Percentiles rank a stretch among this genome's conserved stretches.
These are phyloP conservation scores for Chrysanthemum seticuspe DNA, from an alignment of 129 eudicot species.

Conservation along the genomic window DNA sequence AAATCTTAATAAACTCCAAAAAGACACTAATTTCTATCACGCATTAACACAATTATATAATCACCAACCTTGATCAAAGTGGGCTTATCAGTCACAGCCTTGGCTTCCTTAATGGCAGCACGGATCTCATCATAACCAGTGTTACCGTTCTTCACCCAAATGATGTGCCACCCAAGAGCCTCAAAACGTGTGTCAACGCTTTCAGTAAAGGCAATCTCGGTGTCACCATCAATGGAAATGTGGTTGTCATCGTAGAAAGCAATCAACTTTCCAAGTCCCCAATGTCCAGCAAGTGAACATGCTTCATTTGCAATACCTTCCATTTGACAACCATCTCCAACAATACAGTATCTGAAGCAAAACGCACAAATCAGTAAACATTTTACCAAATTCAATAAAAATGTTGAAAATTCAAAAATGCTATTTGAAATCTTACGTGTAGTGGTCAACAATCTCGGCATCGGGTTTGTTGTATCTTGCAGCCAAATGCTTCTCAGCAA, in stretches of 20 bases:
- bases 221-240: slow-evolving; percentile 94
- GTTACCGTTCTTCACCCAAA: slow-evolving; percentile 98
- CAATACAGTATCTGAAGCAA: slow-evolving; percentile 55
- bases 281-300: slow-evolving; percentile 95
- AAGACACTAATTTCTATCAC: not conserved
- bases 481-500: slow-evolving; percentile 97
- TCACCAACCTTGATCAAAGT: slow-evolving; percentile 80
- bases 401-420: not conserved
- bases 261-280: slow-evolving; percentile 98
- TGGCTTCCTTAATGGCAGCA: slow-evolving; percentile 95
- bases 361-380: not conserved
- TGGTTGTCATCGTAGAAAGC: slow-evolving; percentile 97
- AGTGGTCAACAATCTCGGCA: slow-evolving; percentile 86
- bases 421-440: slow-evolving; percentile 62
- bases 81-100: slow-evolving; percentile 88
- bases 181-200: slow-evolving; percentile 80
- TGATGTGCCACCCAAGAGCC: slow-evolving; percentile 96
- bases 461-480: slow-evolving; percentile 92
- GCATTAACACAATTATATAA: not conserved
- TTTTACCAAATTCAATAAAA: not conserved
- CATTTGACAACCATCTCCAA: slow-evolving; percentile 99
- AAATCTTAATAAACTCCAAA: slow-evolving; percentile 4
- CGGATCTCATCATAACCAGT: slow-evolving; percentile 95
- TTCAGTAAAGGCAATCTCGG: slow-evolving; percentile 92
- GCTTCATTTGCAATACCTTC: slow-evolving; percentile 94